A percentile compares a stretch with the other conserved stretches of the same genome.
These are phyloP conservation scores for Paraurostyla sp. DNA, from an alignment of 73 alveolate genomes.

Conservation along the genomic window DNA sequence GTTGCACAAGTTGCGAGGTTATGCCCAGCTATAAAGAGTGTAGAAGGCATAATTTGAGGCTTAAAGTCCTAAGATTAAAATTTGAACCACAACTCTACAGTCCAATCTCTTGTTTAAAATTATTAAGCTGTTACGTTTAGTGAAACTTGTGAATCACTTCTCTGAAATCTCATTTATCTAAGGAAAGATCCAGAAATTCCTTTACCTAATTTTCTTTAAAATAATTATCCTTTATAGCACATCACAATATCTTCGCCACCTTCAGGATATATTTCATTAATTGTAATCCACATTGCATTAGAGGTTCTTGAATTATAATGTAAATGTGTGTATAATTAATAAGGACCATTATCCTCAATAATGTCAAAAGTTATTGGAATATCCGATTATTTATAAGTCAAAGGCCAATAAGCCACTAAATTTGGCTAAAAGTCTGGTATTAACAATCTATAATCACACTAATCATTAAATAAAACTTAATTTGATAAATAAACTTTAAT, in stretches of 20 bases:
- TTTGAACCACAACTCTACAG: conserved; percentile 44
- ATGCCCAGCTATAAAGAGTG: conserved; percentile 25
- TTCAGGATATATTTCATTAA: conserved; percentile 27
- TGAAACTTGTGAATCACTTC: background rate
- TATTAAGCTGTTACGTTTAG: background rate
- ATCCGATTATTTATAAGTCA: conserved; percentile 15
- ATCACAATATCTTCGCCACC: conserved; percentile 26
- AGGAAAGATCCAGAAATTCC: background rate
- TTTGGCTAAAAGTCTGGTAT: background rate
- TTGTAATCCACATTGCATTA: conserved; percentile 20
- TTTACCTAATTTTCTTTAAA: background rate
- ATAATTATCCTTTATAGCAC: background rate
- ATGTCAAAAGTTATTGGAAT: background rate
- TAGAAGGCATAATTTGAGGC: background rate
- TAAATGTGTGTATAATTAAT: background rate
- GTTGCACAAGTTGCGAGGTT: background rate
- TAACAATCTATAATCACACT: conserved; percentile 17
- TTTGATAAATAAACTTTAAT: background rate
- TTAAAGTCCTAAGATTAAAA: conserved; percentile 10
- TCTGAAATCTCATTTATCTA: conserved; percentile 2
- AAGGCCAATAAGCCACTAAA: conserved; percentile 37
- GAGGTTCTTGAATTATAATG: background rate
- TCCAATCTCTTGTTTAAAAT: background rate
- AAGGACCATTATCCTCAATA: background rate
- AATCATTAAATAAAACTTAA: background rate